Percentiles rank a stretch among this genome's conserved stretches.
phyloP scores from a whole-genome alignment of 2,329 filamentous ascomycete genomes.

The Epichloe sylvatica region DNA sequence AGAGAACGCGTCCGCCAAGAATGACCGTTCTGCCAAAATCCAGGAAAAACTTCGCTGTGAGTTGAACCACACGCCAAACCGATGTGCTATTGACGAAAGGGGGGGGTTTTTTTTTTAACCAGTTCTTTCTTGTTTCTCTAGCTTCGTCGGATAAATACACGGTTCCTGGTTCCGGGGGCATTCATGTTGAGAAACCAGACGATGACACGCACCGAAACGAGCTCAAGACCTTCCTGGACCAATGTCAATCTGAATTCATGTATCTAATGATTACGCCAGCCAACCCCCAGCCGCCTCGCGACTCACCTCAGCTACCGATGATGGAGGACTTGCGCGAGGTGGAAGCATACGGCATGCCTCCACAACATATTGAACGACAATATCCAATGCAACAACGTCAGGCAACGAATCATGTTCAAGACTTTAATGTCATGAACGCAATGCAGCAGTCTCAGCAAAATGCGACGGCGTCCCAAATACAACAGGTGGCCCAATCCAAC shows the following conservation, averaged over 20 bases:
- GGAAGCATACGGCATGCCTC: slow-evolving; percentile 36
- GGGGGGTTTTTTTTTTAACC: neutral
- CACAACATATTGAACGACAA: slow-evolving; percentile 27
- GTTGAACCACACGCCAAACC: slow-evolving; percentile 3
- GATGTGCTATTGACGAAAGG: neutral
- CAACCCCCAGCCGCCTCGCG: slow-evolving; percentile 50
- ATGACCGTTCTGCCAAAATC: slow-evolving; percentile 38
- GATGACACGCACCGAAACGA: slow-evolving; percentile 38
- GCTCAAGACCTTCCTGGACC: slow-evolving; percentile 47
- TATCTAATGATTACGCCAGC: slow-evolving; percentile 55
- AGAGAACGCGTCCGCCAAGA: slow-evolving; percentile 30
- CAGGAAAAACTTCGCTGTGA: slow-evolving; percentile 43
- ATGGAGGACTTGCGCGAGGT: slow-evolving; percentile 46
- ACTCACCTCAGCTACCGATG: slow-evolving; percentile 43
- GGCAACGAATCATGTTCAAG: slow-evolving; percentile 44
- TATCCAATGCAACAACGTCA: slow-evolving; percentile 23
- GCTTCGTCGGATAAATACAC: slow-evolving; percentile 29
- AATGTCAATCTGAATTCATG: slow-evolving; percentile 51
- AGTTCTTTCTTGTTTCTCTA: slow-evolving; percentile 10
- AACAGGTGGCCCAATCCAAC: slow-evolving; percentile 21
- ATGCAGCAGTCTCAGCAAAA: slow-evolving; percentile 42
- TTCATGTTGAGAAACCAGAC: slow-evolving; percentile 33
- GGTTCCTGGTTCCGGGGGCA: slow-evolving; percentile 30
- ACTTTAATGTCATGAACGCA: slow-evolving; percentile 34
- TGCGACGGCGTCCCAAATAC: slow-evolving; percentile 47